These are phyloP conservation scores for Cardamine occulta DNA, from an alignment of 345 rosid genomes.

Conservation along the genomic window DNA sequence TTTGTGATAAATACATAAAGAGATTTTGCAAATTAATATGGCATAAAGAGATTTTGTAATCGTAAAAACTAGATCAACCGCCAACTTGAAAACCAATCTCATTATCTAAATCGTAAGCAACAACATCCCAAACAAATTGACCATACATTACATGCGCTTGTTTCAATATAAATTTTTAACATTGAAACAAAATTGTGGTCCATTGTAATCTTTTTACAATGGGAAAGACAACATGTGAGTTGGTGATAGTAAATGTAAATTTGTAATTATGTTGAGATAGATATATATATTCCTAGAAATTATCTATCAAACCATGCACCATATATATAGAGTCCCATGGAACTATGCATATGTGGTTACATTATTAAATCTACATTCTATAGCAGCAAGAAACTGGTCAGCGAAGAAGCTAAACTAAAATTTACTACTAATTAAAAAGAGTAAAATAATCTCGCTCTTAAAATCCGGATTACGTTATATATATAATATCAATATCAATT, in stretches of 20 bases:
- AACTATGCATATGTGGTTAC: background rate
- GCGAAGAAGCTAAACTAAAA: background rate
- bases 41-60: background rate
- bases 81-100: background rate
- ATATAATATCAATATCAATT: background rate
- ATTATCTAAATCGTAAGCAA: background rate
- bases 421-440: background rate
- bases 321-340: background rate
- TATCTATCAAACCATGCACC: background rate
- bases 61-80: background rate
- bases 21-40: background rate
- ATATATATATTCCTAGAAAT: background rate
- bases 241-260: constrained; percentile 18
- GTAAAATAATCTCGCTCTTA: background rate
- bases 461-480: constrained; percentile 26
- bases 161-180: background rate
- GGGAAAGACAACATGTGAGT: constrained; percentile 6
- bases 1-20: background rate
- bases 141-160: constrained; percentile 5
- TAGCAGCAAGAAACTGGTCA: background rate
- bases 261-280: background rate
- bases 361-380: background rate
- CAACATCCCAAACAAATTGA: constrained; percentile 11
- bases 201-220: constrained; percentile 8
- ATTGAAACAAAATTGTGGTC: constrained; percentile 31